Evolutionary conservation across 805 yeast species (phyloP), one percentile per base, ranked within the genome.

Genomic region (Ogataea ganodermae): DNA sequence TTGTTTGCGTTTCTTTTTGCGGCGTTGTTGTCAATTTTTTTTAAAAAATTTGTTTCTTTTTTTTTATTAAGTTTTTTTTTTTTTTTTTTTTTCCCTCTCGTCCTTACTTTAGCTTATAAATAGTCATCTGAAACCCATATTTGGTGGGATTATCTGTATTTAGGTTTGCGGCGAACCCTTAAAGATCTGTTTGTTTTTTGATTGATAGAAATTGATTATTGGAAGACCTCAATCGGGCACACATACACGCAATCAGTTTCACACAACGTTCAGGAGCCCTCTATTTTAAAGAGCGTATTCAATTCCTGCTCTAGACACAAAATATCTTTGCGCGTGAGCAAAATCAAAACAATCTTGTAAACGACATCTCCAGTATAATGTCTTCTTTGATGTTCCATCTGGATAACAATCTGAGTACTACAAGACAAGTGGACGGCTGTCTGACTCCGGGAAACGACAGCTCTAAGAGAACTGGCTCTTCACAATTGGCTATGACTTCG

Each of bases 341-440:
- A 9, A 24, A 38, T 26, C 36, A 33, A 33, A 5, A 6, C 6
- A 31, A 16, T 10, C 27, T 10, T 14, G 33, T 6, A 23, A 4
- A 21, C 14, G n/a, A 30, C 36, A 27, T 28, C 30, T 21, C 28
- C 17, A 24, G 26, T 27, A 38, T 17, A 40, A 54, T 53, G 55
- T 49, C 51, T n/a, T 52, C 53, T 27, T 36, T 51, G 38, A 39
- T 51, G 37, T 55, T 39, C 30, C 50, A 55, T 28, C 30, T 53
- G 44, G 35, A 37, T 14, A 28, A 23, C 33, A 43, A 45, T 27
- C 16, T 49, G 26, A 40, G 49, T 12, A 36, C 51, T 16, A 53
- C 59, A 20, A 55, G 59, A 49, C 59, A 55, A 31, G 47, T 61
- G 37, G 62, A 61, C 46, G 63, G 63, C 14, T 54, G 61, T 44